A percentile compares a stretch with the other conserved stretches of the same genome.
These are phyloP conservation scores for Magnusiomyces starmeri DNA, from an alignment of 1,139 yeast genomes.

Conservation along the genomic window DNA sequence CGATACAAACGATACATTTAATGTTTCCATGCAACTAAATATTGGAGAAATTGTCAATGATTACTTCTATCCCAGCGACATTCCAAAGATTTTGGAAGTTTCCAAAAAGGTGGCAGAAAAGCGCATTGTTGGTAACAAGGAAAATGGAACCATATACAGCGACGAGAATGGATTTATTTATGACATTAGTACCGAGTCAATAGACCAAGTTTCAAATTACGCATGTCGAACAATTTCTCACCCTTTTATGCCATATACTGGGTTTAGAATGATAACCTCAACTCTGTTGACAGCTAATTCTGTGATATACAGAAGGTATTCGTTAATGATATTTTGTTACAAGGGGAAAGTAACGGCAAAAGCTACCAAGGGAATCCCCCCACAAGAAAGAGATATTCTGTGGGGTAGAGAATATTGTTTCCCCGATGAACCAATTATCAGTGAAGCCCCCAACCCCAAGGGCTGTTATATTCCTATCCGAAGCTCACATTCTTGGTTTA, in stretches of 20 bases:
- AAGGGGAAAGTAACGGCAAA: constrained; percentile 1
- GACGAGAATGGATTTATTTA: background rate
- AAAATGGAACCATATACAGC: background rate
- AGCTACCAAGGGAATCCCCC: background rate
- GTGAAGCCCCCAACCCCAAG: background rate
- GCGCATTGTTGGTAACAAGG: background rate
- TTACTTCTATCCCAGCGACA: background rate
- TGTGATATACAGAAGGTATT: background rate
- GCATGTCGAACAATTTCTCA: constrained; percentile 2
- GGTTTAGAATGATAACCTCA: background rate
- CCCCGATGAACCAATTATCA: background rate
- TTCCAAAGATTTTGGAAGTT: background rate
- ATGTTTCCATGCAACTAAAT: too few relatives aligned
- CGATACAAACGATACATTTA: too few relatives aligned
- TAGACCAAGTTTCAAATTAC: background rate
- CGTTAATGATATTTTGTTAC: background rate
- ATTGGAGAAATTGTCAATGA: background rate
- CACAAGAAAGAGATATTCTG: background rate
- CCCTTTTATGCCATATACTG: constrained; percentile 3
- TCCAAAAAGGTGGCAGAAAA: background rate
- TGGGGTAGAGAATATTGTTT: constrained; percentile 4
- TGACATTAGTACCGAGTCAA: background rate
- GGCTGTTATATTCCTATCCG: constrained; percentile 5
- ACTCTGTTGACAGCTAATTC: background rate
- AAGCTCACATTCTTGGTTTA: background rate